Conservation (phyloP, 1,139 yeast genomes). For the Yamadazyma triangularis region DNA sequence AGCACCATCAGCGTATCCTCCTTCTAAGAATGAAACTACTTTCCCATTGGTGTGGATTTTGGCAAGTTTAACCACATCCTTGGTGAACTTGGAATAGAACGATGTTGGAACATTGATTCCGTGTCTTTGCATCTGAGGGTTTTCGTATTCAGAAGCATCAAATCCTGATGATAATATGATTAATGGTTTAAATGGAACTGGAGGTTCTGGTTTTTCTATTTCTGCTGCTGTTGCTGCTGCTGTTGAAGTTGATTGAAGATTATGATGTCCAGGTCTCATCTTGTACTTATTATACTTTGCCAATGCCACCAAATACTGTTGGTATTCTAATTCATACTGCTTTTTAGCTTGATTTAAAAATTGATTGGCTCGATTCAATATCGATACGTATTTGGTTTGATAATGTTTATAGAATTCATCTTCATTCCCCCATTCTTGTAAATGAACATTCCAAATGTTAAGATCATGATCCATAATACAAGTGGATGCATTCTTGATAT, state of each 20-base stretch:
- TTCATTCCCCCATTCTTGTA: conserved; percentile 60
- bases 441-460: conserved; percentile 82
- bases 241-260: conserved; percentile 6
- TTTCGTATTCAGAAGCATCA: conserved; percentile 84
- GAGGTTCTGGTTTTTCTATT: conserved; percentile 28
- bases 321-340: conserved; percentile 38
- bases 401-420: conserved; percentile 66
- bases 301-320: conserved; percentile 24
- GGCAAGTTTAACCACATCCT: conserved; percentile 66
- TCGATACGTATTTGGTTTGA: conserved; percentile 54
- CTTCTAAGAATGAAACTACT: conserved; percentile 70
- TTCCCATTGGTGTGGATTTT: conserved; percentile 53
- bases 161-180: conserved; percentile 81
- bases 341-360: conserved; percentile 51
- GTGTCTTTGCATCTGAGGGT: conserved; percentile 81
- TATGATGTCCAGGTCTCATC: conserved; percentile 26
- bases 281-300: conserved; percentile 26
- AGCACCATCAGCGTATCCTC: conserved; percentile 87
- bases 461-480: conserved; percentile 78
- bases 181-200: conserved; percentile 62
- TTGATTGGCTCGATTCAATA: conserved; percentile 66
- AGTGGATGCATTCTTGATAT: conserved; percentile 72
- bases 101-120: conserved; percentile 80
- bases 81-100: conserved; percentile 70
- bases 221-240: conserved; percentile 5